phyloP scores from a whole-genome alignment of 176 grass and related monocot genomes.

The Aegilops tauschii region DNA sequence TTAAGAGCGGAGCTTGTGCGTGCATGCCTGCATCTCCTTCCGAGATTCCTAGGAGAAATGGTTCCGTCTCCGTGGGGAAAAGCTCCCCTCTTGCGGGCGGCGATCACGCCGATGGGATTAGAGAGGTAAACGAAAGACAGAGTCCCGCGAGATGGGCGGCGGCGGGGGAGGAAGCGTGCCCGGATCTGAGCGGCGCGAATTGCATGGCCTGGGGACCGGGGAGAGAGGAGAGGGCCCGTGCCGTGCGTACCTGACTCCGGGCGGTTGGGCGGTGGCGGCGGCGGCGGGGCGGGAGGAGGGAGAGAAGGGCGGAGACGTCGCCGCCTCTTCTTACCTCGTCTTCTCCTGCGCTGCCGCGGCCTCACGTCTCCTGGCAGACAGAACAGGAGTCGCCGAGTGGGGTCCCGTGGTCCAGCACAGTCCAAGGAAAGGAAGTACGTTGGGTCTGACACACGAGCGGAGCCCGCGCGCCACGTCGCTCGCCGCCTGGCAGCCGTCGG shows the following conservation, averaged over 20 bases:
- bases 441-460: neutral
- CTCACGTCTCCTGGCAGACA: slow-evolving; percentile 1
- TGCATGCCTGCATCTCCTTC: neutral
- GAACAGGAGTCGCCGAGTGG: neutral
- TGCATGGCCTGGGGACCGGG: neutral
- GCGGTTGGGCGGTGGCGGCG: neutral
- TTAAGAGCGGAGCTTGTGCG: neutral
- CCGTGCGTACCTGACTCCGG: slow-evolving; percentile 9
- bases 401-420: neutral
- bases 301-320: neutral
- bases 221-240: neutral
- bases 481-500: neutral
- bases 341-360: neutral
- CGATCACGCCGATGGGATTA: neutral
- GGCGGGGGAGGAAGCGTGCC: neutral
- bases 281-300: neutral
- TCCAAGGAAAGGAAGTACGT: neutral
- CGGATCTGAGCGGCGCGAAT: slow-evolving; percentile 30
- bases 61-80: neutral
- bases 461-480: neutral
- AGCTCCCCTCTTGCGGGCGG: neutral
- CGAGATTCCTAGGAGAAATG: neutral
- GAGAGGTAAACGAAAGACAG: neutral
- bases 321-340: neutral
- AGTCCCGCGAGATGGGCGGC: neutral